Conservation (phyloP, 164 flowering plant genomes). For the Euptelea pleiosperma region DNA sequence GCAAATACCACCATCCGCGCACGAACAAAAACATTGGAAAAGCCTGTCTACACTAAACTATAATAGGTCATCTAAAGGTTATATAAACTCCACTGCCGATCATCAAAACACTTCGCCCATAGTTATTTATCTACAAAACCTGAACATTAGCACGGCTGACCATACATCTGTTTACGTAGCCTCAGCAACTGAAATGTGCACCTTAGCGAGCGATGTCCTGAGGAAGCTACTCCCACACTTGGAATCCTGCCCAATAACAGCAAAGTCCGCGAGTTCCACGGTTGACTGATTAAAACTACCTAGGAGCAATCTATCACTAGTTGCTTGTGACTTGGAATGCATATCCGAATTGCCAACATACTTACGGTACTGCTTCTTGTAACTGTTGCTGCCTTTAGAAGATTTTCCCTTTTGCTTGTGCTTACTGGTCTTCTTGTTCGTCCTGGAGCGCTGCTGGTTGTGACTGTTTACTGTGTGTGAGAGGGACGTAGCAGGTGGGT, state of each 20-base stretch:
- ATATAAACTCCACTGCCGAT: too few species aligned
- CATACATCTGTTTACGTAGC: constrained; percentile 38
- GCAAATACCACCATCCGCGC: too few species aligned
- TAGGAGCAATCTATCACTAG: constrained; percentile 6
- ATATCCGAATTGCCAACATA: constrained; percentile 19
- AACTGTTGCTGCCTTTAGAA: constrained; percentile 35
- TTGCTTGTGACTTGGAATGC: constrained; percentile 13
- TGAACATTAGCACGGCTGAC: too few species aligned
- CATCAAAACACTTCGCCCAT: too few species aligned
- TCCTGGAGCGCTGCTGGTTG: constrained; percentile 29
- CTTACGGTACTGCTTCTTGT: constrained; percentile 46
- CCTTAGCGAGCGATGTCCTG: constrained; percentile 29
- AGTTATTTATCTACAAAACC: too few species aligned
- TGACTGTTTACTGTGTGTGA: constrained; percentile 46
- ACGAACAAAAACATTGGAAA: too few species aligned
- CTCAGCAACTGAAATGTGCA: constrained; percentile 51
- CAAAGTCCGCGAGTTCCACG: constrained; percentile 21
- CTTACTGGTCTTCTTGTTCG: constrained; percentile 53
- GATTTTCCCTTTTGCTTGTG: constrained; percentile 58
- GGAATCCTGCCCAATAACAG: constrained; percentile 36
- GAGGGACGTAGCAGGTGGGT: constrained; percentile 56
- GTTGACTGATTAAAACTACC: constrained; percentile 10
- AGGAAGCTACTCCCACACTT: constrained; percentile 55
- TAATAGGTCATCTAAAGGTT: too few species aligned
- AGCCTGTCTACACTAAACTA: too few species aligned